A percentile compares a stretch with the other conserved stretches of the same genome.
phyloP scores from a whole-genome alignment of 2,329 filamentous ascomycete species.

The Aspergillus intermedius region DNA sequence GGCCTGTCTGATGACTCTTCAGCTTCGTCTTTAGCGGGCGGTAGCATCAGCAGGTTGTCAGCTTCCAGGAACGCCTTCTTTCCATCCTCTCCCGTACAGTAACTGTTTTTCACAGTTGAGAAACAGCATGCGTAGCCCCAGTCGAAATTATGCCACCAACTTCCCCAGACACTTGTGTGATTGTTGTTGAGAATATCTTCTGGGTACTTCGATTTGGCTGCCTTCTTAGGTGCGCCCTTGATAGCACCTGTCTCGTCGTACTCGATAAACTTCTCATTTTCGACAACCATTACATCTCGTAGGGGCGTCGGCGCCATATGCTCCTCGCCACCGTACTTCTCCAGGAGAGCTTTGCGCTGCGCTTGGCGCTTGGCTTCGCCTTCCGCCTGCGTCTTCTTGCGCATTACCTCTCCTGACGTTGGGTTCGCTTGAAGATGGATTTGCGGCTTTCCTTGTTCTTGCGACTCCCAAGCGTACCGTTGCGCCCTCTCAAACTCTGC shows the following conservation, averaged over 20 bases:
- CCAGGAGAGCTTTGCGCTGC: conserved; percentile 62
- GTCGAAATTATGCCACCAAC: conserved; percentile 92
- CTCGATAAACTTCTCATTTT: conserved; percentile 83
- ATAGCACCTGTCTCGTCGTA: conserved; percentile 86
- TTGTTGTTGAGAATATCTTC: conserved; percentile 88
- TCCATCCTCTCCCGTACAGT: conserved; percentile 89
- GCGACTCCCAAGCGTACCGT: conserved; percentile 87
- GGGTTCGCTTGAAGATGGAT: conserved; percentile 94
- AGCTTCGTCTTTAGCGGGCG: conserved; percentile 17
- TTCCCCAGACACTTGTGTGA: conserved; percentile 88
- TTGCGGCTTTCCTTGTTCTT: conserved; percentile 73
- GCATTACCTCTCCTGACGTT: conserved; percentile 77
- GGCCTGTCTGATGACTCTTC: background rate
- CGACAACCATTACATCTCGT: conserved; percentile 62
- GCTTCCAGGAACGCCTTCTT: conserved; percentile 73
- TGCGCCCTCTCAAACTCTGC: conserved; percentile 87
- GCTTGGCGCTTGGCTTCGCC: conserved; percentile 62
- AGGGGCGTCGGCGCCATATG: conserved; percentile 56
- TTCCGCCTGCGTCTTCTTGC: conserved; percentile 73
- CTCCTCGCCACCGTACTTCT: conserved; percentile 73
- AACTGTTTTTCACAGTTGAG: conserved; percentile 90
- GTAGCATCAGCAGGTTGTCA: conserved; percentile 52
- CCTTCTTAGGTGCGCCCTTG: conserved; percentile 74
- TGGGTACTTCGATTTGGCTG: conserved; percentile 80
- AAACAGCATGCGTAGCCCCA: conserved; percentile 98